phyloP scores from a whole-genome alignment of 2,329 filamentous ascomycete species.

The Colletotrichum theobromicola region DNA sequence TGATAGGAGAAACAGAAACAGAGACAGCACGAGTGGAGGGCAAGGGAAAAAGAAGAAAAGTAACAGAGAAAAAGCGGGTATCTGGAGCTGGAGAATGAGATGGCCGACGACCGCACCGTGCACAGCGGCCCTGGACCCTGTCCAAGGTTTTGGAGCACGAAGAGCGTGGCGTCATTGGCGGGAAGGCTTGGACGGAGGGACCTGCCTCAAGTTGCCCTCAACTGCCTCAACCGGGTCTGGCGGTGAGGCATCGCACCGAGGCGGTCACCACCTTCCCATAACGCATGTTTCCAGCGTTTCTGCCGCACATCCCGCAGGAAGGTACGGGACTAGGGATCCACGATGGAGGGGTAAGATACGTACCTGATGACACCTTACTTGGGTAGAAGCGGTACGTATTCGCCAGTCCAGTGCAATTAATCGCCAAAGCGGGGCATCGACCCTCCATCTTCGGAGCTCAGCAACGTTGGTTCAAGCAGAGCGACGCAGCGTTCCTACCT shows the following conservation, averaged over 20 bases:
- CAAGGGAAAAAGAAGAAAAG: neutral
- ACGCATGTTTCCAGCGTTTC: neutral
- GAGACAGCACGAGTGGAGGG: neutral
- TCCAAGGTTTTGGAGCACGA: neutral
- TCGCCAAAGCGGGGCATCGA: neutral
- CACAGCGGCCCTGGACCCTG: neutral
- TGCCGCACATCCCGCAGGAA: neutral
- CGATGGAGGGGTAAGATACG: neutral
- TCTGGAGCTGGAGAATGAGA: neutral
- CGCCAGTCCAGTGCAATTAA: neutral
- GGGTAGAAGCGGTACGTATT: neutral
- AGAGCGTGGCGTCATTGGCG: neutral
- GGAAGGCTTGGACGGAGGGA: neutral
- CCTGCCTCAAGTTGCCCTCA: neutral
- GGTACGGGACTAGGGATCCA: neutral
- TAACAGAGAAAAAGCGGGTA: neutral
- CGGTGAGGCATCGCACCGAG: neutral
- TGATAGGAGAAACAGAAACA: constrained; percentile 1
- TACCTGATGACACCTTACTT: neutral
- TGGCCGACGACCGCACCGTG: constrained; percentile 7
- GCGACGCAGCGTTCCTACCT: neutral
- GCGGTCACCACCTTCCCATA: neutral
- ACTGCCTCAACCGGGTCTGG: neutral
- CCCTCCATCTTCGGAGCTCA: constrained; percentile 10
- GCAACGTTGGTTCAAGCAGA: neutral